phyloP scores from a whole-genome alignment of 306 rosid species.

The Dalbergia oliveri region DNA sequence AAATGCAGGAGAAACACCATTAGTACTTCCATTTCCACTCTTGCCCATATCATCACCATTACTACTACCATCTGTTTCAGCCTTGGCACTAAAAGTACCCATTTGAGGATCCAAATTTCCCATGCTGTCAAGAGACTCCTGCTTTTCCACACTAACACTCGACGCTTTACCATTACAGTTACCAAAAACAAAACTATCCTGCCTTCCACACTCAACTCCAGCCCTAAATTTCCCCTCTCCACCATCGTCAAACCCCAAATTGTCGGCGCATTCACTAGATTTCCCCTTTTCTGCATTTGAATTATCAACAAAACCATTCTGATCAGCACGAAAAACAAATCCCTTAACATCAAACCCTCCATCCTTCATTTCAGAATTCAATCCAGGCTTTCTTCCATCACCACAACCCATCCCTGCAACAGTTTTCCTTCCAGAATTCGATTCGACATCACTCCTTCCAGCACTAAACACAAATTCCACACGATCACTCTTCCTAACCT shows the following conservation, averaged over 20 bases:
- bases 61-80: slow-evolving; percentile 29
- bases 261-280: slow-evolving; percentile 34
- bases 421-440: slow-evolving; percentile 5
- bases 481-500: slow-evolving; percentile 36
- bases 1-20: slow-evolving; percentile 36
- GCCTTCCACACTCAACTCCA: slow-evolving; percentile 39
- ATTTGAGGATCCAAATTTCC: slow-evolving; percentile 38
- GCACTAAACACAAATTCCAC: slow-evolving; percentile 59
- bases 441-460: slow-evolving; percentile 36
- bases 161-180: slow-evolving; percentile 28
- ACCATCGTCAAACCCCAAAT: slow-evolving; percentile 32
- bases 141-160: slow-evolving; percentile 41
- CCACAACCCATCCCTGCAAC: slow-evolving; percentile 29
- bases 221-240: slow-evolving; percentile 39
- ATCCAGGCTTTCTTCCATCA: slow-evolving; percentile 28
- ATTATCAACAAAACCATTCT: slow-evolving; percentile 39
- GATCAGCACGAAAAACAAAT: slow-evolving; percentile 53
- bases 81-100: slow-evolving; percentile 41
- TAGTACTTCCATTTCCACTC: slow-evolving; percentile 37
- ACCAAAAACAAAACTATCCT: slow-evolving; percentile 48
- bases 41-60: slow-evolving; percentile 39
- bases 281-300: slow-evolving; percentile 44
- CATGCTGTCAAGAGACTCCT: slow-evolving; percentile 45
- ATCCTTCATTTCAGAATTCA: slow-evolving; percentile 34
- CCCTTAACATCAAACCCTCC: slow-evolving; percentile 25